phyloP scores from a whole-genome alignment of 345 rosid species.

The Boechera divaricarpa region DNA sequence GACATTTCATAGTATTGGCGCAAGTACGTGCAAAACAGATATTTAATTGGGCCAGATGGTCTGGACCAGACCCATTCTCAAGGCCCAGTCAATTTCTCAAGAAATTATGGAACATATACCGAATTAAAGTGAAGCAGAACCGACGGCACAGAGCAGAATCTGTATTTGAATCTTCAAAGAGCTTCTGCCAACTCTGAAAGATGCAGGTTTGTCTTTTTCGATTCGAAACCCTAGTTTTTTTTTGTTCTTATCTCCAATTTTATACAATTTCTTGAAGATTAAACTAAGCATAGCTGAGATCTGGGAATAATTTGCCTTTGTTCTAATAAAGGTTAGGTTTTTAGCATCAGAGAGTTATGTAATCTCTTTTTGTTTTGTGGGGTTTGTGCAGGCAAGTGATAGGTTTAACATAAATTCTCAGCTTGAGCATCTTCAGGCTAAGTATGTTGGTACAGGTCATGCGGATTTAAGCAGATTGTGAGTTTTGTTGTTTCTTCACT shows the following conservation, averaged over 20 bases:
- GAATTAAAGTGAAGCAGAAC: neutral
- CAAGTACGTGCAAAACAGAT: neutral
- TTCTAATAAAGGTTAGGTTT: constrained; percentile 3
- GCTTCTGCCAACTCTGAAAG: constrained; percentile 2
- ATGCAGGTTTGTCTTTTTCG: constrained; percentile 10
- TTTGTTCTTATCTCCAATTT: neutral
- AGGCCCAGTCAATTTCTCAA: neutral
- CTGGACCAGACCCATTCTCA: neutral
- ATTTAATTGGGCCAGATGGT: neutral
- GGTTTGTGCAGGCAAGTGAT: constrained; percentile 82
- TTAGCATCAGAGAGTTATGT: neutral
- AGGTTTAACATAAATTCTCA: constrained; percentile 98
- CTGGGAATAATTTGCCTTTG: neutral
- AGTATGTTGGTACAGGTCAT: constrained; percentile 95
- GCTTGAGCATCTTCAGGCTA: constrained; percentile 98
- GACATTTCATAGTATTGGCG: too few species aligned
- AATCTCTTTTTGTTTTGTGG: constrained; percentile 4
- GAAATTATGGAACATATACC: neutral
- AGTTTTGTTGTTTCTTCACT: constrained; percentile 27
- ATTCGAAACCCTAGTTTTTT: constrained; percentile 2
- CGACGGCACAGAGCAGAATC: neutral
- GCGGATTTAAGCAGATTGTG: constrained; percentile 95
- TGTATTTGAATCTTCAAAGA: neutral
- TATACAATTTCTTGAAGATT: neutral
- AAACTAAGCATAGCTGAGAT: neutral